Conservation (phyloP, 805 yeast genomes). For the Candida ipomoeae region DNA sequence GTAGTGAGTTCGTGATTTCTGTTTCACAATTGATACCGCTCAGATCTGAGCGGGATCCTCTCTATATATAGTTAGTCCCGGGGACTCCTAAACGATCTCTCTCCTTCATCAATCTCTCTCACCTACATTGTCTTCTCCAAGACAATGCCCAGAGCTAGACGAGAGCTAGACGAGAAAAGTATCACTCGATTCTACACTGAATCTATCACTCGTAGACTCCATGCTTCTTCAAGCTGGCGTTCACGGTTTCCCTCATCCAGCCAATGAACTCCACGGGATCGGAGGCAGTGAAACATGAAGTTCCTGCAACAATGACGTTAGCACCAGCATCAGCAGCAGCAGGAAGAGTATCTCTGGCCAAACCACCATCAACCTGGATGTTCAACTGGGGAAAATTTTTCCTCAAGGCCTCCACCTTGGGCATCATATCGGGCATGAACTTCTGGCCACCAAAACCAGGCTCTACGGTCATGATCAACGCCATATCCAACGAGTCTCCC, state of each 20-base stretch:
- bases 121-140: no score
- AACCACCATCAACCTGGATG: conserved; percentile 96
- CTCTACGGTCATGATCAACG: conserved; percentile 96
- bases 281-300: conserved; percentile 82
- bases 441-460: conserved; percentile 99
- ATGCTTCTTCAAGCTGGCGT: conserved; percentile 40
- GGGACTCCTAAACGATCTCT: no score
- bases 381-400: conserved; percentile 69
- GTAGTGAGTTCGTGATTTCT: no score
- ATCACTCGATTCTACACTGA: no score
- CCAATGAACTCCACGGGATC: conserved; percentile 74
- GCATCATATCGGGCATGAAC: conserved; percentile 95
- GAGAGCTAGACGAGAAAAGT: no score
- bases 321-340: conserved; percentile 97
- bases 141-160: no score
- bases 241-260: conserved; percentile 62
- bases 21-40: no score
- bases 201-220: conserved; percentile 23
- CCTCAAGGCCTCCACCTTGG: conserved; percentile 80
- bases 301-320: conserved; percentile 96
- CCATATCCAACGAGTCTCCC: conserved; percentile 83
- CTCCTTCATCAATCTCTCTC: no score
- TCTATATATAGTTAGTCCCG: no score
- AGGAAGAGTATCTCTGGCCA: conserved; percentile 79
- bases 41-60: no score